These are phyloP conservation scores for Castanea crenata DNA, from an alignment of 306 rosid genomes.

Conservation along the genomic window DNA sequence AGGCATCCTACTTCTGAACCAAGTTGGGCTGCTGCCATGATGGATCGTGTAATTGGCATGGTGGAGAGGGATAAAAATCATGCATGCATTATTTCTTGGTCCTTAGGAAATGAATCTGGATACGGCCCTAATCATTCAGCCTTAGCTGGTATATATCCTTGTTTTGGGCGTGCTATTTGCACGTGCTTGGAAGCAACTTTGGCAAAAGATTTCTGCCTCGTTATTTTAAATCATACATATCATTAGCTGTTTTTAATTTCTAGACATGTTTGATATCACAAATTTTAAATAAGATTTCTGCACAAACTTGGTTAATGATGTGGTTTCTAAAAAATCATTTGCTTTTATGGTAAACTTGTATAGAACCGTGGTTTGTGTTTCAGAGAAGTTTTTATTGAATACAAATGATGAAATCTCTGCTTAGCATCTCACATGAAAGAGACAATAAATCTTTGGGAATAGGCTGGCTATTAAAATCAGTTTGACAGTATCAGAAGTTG, in stretches of 20 bases:
- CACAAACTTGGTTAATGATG: neutral
- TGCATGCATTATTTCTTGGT: slow-evolving; percentile 84
- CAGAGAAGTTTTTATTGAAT: neutral
- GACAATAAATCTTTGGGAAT: neutral
- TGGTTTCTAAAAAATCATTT: slow-evolving; percentile 1
- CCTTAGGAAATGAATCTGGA: slow-evolving; percentile 92
- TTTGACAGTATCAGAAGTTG: neutral
- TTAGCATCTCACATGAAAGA: neutral
- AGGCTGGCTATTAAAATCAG: neutral
- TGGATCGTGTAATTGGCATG: slow-evolving; percentile 97
- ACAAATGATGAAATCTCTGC: neutral
- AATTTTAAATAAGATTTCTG: neutral
- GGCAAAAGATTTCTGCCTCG: neutral
- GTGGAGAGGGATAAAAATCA: slow-evolving; percentile 99
- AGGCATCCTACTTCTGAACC: slow-evolving; percentile 92
- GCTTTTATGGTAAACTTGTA: neutral
- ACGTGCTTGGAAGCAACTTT: neutral
- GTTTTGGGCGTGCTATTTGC: slow-evolving; percentile 3
- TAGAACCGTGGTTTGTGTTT: neutral
- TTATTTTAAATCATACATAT: neutral
- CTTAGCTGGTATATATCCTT: slow-evolving; percentile 54
- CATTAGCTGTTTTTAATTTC: neutral
- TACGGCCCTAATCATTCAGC: slow-evolving; percentile 95
- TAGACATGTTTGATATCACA: neutral
- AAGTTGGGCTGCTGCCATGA: slow-evolving; percentile 87